A percentile compares a stretch with the other conserved stretches of the same genome.
phyloP scores from a whole-genome alignment of 2,329 filamentous ascomycete genomes.

The Karstenula rhodostoma region DNA sequence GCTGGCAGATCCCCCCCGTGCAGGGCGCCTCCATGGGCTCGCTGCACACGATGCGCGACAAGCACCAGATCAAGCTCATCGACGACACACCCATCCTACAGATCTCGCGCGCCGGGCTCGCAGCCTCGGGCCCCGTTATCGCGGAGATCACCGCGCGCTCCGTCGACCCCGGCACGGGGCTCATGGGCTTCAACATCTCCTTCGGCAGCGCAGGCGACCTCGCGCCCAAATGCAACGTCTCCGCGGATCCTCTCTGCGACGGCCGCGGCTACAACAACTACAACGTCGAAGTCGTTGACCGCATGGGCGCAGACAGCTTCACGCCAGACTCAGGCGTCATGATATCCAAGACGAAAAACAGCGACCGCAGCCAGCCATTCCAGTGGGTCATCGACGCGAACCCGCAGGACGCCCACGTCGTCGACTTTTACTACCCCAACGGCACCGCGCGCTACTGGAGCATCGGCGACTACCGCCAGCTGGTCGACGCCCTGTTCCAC shows the following conservation, averaged over 20 bases:
- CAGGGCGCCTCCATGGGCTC: conserved; percentile 61
- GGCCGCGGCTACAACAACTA: conserved; percentile 62
- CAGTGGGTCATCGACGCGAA: conserved; percentile 65
- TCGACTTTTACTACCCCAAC: conserved; percentile 61
- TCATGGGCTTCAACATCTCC: conserved; percentile 59
- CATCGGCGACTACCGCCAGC: conserved; percentile 63
- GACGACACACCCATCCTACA: conserved; percentile 54
- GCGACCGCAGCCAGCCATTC: conserved; percentile 54
- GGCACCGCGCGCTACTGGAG: conserved; percentile 58
- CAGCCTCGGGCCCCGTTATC: conserved; percentile 55
- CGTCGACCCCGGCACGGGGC: conserved; percentile 50
- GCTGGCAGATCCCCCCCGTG: conserved; percentile 61
- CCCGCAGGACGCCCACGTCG: conserved; percentile 60
- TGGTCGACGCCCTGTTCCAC: conserved; percentile 64
- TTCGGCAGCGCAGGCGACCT: conserved; percentile 54
- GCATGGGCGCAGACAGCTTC: conserved; percentile 64
- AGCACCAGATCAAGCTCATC: conserved; percentile 60
- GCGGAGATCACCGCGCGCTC: conserved; percentile 59
- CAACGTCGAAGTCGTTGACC: conserved; percentile 62
- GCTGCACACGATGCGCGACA: conserved; percentile 63
- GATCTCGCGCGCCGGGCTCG: conserved; percentile 55
- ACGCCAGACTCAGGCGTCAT: conserved; percentile 61
- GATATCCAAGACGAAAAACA: conserved; percentile 62
- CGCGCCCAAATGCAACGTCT: conserved; percentile 53
- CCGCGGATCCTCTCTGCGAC: conserved; percentile 58